Evolutionary conservation across 1,139 yeast species (phyloP), one percentile per base, ranked within the genome.

Genomic region (Zhuliangozyma parablackwelliae): DNA sequence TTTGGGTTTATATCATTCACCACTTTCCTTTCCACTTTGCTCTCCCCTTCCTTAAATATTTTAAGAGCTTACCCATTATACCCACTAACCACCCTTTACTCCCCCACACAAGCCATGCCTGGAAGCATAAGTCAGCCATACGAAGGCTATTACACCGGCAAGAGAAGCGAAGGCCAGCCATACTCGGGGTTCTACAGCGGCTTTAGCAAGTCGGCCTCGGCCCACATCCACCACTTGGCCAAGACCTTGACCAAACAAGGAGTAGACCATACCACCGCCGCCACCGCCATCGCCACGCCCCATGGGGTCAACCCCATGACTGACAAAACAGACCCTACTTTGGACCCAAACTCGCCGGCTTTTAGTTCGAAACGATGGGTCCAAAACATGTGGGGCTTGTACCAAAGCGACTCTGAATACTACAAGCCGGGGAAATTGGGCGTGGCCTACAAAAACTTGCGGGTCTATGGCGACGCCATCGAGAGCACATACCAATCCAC

Each of bases 401-500:
- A 64, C 57, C 69, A 69, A 41, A 61, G 69, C 11, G 86, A 82
- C 47, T 79, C 81, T 0, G 88, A 80, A 3, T 71, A 78, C 50
- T 83, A 76, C 57, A 79, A 79, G 49, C 78, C 79, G 8, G 69
- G 78, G 31, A 67, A 76, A n/a, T 59, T 84, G 40, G 95, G 95
- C 8, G 68, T 88, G 29, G 72, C 82, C 7, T 87, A 80, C 68
- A 72, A 75, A 42, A 63, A 84, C 48, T 61, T 88, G 47, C 63
- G 83, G 39, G 92, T 89, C 1, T 75, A 69, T 46, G 96, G 96
- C 41, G 72, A 72, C 40, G 88, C 90, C 10, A 67, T 82, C 2
- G 92, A 83, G 50, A 75, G 88, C 5, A 90, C 84, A 50, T 88
- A 82, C 59, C 95, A 86, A 59, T 65, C 82, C 21, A 85, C 88